Percentiles rank a stretch among this genome's conserved stretches.
Evolutionary conservation across 495 filamentous ascomycete species (phyloP).

Genomic region (Penicillium herquei): DNA sequence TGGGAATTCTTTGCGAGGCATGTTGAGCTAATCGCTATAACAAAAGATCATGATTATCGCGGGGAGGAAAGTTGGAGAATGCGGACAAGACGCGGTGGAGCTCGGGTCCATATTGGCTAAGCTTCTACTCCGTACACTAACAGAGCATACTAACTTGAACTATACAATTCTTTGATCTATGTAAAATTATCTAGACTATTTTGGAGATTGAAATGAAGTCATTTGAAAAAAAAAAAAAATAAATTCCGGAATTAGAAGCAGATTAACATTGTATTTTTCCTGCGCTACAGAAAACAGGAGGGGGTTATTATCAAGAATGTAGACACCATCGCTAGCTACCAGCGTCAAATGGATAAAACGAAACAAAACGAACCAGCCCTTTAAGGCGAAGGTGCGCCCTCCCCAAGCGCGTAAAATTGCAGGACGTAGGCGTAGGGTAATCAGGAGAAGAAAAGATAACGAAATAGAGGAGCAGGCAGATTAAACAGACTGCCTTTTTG

Average conservation of each 20-base stretch:
- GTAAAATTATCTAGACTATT: too few relatives aligned
- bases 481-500: constrained; percentile 34
- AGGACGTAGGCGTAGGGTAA: constrained; percentile 43
- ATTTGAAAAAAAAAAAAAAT: constrained; percentile 9
- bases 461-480: constrained; percentile 27
- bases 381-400: constrained; percentile 29
- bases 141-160: neutral
- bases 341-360: constrained; percentile 43
- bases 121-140: neutral
- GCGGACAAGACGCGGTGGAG: neutral
- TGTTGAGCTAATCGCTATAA: constrained; percentile 12
- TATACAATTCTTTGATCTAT: neutral
- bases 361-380: constrained; percentile 31
- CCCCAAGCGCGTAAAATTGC: constrained; percentile 23
- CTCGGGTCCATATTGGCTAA: constrained; percentile 5
- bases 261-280: constrained; percentile 22
- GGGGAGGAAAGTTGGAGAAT: neutral
- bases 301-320: constrained; percentile 51
- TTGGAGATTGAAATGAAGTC: neutral
- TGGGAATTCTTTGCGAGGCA: constrained; percentile 37
- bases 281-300: constrained; percentile 42
- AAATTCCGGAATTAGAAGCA: constrained; percentile 4
- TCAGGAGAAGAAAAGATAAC: constrained; percentile 38
- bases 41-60: neutral
- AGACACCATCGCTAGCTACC: constrained; percentile 52